A percentile compares a stretch with the other conserved stretches of the same genome.
Conservation (phyloP, 495 filamentous ascomycete species). For the Hypoxylon trugodes region DNA sequence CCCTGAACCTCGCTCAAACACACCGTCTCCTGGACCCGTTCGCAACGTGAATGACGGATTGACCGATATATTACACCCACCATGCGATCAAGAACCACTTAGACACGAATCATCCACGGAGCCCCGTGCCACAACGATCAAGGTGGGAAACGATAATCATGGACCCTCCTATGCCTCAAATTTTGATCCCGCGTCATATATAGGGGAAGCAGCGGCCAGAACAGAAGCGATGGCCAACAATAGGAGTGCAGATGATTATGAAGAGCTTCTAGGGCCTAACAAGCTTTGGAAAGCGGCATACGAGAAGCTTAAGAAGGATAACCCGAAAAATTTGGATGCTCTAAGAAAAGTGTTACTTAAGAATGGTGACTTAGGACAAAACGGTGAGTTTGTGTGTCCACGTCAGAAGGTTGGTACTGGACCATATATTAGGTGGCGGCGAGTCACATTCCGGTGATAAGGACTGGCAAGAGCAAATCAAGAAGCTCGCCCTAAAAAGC, state of each 20-base stretch:
- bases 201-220: neutral
- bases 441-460: neutral
- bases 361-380: neutral
- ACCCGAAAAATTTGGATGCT: neutral
- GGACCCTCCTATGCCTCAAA: too few species aligned
- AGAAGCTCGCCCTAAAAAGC: neutral
- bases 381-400: neutral
- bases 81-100: neutral
- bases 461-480: constrained; percentile 5
- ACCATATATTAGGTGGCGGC: neutral
- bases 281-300: constrained; percentile 14
- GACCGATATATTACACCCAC: too few species aligned
- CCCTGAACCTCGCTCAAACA: neutral
- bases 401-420: neutral
- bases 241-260: neutral
- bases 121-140: too few species aligned
- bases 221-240: neutral
- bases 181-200: neutral
- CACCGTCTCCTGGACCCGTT: neutral
- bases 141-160: too few species aligned
- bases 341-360: neutral
- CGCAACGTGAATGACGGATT: too few species aligned
- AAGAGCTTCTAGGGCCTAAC: neutral
- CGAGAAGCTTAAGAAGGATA: neutral
- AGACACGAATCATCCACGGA: too few species aligned